Conservation (phyloP, 129 eudicot species). For the Rutidosis leptorrhynchoides region DNA sequence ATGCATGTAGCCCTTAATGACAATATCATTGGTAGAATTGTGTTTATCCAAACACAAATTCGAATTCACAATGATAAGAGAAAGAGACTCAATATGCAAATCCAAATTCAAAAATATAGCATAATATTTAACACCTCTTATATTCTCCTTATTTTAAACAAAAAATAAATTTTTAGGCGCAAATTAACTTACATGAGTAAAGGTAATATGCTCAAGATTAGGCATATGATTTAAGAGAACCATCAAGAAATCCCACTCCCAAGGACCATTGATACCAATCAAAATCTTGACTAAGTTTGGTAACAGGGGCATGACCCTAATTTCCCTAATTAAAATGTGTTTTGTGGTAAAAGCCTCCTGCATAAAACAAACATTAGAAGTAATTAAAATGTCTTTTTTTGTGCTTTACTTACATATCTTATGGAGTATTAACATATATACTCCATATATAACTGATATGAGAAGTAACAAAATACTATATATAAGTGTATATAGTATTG, state of each 20-base stretch:
- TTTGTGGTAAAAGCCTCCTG: constrained; percentile 20
- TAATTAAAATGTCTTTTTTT: neutral
- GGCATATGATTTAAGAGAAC: constrained; percentile 18
- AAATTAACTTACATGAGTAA: constrained; percentile 17
- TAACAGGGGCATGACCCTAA: constrained; percentile 9
- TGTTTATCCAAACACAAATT: neutral
- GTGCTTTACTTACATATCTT: neutral
- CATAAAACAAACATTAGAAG: constrained; percentile 9
- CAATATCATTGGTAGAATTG: neutral
- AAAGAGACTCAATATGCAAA: too few species aligned
- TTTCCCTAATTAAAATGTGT: neutral
- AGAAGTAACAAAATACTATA: too few species aligned
- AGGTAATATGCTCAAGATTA: constrained; percentile 31
- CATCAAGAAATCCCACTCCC: constrained; percentile 8
- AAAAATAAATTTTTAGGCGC: neutral
- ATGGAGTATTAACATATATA: too few species aligned
- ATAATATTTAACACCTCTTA: neutral
- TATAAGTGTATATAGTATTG: neutral
- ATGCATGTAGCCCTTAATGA: too few species aligned
- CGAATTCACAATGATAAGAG: neutral
- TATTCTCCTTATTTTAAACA: neutral
- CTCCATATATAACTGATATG: too few species aligned
- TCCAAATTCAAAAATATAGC: neutral
- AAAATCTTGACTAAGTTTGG: constrained; percentile 18
- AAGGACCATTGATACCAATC: constrained; percentile 7